phyloP scores from a whole-genome alignment of 352 stramenopile genomes.

The Vaucheria bursata region DNA sequence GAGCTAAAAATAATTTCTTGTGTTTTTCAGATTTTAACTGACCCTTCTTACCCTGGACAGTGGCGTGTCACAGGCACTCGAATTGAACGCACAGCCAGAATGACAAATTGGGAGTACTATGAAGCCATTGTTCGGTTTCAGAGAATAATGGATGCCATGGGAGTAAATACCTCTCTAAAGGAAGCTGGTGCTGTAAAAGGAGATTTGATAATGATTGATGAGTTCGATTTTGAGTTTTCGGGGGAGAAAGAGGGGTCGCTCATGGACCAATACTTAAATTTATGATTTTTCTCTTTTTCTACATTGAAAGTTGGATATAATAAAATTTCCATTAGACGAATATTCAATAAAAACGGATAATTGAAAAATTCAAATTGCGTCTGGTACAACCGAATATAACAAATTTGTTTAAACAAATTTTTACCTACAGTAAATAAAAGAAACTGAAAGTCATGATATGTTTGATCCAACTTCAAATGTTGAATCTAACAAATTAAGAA shows the following conservation, averaged over 20 bases:
- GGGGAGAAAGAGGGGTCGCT: neutral
- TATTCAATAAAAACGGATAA: too few species aligned
- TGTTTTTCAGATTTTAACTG: conserved; percentile 31
- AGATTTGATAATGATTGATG: conserved; percentile 47
- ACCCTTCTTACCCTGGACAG: conserved; percentile 60
- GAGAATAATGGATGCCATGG: conserved; percentile 48
- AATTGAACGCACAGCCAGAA: conserved; percentile 67
- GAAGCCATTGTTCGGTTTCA: conserved; percentile 57
- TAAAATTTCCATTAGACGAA: too few species aligned
- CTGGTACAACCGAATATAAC: too few species aligned
- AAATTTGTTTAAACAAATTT: too few species aligned
- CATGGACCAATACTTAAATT: conserved; percentile 3
- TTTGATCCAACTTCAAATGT: too few species aligned
- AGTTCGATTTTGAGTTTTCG: conserved; percentile 43
- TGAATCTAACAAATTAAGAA: too few species aligned
- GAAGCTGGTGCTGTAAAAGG: conserved; percentile 26
- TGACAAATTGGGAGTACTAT: conserved; percentile 78
- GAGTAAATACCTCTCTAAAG: conserved; percentile 26
- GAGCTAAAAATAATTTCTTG: too few species aligned
- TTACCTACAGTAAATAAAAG: too few species aligned
- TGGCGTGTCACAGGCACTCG: conserved; percentile 62
- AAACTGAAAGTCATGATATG: too few species aligned
- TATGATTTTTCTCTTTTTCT: too few species aligned
- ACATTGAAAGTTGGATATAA: too few species aligned
- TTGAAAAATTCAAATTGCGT: too few species aligned